phyloP scores from a whole-genome alignment of 148 eudicot genomes.

The Arctostaphylos glauca region DNA sequence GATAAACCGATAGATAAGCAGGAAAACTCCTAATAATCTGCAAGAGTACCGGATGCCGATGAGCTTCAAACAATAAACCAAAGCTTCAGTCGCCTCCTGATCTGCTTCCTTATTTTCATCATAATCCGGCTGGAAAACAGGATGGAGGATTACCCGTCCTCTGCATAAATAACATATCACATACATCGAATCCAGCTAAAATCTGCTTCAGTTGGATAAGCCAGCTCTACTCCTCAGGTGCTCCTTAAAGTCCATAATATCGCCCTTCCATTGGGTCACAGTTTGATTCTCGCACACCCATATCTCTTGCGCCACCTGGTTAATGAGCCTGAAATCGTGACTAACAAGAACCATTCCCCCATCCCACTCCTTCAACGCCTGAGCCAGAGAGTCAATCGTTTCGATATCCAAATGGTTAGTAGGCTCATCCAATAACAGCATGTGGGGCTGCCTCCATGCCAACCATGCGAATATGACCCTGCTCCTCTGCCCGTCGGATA shows the following conservation, averaged over 20 bases:
- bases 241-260: conserved; percentile 78
- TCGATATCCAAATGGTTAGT: conserved; percentile 96
- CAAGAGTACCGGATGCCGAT: background rate
- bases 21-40: conserved; percentile 10
- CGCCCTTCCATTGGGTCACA: conserved; percentile 84
- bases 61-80: background rate
- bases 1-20: background rate
- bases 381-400: conserved; percentile 88
- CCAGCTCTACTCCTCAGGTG: conserved; percentile 79
- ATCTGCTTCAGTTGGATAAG: conserved; percentile 36
- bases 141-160: background rate
- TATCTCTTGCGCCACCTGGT: conserved; percentile 93
- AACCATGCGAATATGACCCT: conserved; percentile 93
- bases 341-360: conserved; percentile 97
- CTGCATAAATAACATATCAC: background rate
- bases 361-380: conserved; percentile 94
- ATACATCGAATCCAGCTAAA: background rate
- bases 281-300: conserved; percentile 96
- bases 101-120: conserved; percentile 4
- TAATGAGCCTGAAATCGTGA: conserved; percentile 90
- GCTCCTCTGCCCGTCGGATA: conserved; percentile 82
- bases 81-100: background rate
- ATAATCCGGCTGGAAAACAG: conserved; percentile 10
- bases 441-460: conserved; percentile 82
- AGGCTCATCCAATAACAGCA: conserved; percentile 90